phyloP scores from a whole-genome alignment of 495 filamentous ascomycete species.

The Trichoderma reesei region DNA sequence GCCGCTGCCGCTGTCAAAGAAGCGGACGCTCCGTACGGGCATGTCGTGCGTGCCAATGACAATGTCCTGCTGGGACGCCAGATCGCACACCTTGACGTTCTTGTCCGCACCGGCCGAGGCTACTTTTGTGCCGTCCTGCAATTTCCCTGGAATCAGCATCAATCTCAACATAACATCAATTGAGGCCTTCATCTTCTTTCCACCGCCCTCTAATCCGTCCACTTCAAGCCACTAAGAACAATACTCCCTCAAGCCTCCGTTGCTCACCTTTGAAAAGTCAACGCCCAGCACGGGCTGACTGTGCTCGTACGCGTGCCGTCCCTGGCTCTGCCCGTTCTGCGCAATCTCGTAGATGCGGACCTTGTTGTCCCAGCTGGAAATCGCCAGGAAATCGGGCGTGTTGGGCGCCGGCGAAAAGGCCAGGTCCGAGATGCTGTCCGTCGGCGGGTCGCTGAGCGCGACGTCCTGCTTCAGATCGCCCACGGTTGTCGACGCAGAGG shows the following conservation, averaged over 20 bases:
- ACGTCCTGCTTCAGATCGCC: conserved; percentile 90
- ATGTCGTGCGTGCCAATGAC: conserved; percentile 72
- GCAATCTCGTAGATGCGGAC: conserved; percentile 84
- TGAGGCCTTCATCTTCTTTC: not conserved
- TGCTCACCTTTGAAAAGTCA: conserved; percentile 70
- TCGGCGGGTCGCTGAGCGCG: conserved; percentile 60
- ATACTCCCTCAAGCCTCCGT: too few species aligned
- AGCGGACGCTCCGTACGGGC: conserved; percentile 69
- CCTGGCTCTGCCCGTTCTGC: conserved; percentile 54
- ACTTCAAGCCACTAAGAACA: too few species aligned
- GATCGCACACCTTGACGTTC: conserved; percentile 67
- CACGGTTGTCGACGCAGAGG: conserved; percentile 53
- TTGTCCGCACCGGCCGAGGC: conserved; percentile 81
- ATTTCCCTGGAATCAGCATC: too few species aligned
- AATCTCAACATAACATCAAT: not conserved
- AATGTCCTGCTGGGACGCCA: conserved; percentile 40
- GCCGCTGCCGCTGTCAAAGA: conserved; percentile 50
- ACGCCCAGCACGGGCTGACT: conserved; percentile 64
- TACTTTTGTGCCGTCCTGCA: conserved; percentile 61
- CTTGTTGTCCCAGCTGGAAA: conserved; percentile 86
- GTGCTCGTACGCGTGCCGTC: conserved; percentile 62
- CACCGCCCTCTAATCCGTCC: too few species aligned
- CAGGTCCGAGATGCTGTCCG: conserved; percentile 77
- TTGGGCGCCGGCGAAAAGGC: conserved; percentile 55
- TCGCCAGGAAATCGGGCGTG: conserved; percentile 59